Conservation (phyloP, 2,329 filamentous ascomycete genomes). For the Diaporthe ilicicola region DNA sequence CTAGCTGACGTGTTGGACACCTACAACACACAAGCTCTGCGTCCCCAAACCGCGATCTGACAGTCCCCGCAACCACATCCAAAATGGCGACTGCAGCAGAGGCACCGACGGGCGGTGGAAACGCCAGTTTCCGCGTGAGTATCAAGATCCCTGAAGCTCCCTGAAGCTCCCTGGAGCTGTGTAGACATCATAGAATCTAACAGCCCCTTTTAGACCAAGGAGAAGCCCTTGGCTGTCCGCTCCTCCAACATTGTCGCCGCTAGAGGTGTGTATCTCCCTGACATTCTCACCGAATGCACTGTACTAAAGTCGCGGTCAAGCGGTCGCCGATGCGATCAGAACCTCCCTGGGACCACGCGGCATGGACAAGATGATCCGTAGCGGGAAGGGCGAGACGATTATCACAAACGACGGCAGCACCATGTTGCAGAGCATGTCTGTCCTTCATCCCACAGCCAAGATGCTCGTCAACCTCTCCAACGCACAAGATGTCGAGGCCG, state of each 20-base stretch:
- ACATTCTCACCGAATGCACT: neutral
- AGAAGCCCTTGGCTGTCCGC: conserved; percentile 97
- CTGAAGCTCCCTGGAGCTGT: conserved; percentile 19
- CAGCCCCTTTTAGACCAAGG: conserved; percentile 72
- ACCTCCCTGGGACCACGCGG: conserved; percentile 95
- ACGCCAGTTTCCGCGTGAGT: conserved; percentile 64
- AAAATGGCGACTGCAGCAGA: conserved; percentile 55
- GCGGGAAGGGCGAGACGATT: conserved; percentile 94
- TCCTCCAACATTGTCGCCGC: conserved; percentile 97
- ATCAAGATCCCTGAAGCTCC: conserved; percentile 30
- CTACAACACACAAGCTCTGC: conserved; percentile 20
- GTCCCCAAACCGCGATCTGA: conserved; percentile 30
- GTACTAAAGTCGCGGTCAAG: conserved; percentile 53
- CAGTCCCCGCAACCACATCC: conserved; percentile 17
- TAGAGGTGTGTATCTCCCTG: conserved; percentile 68
- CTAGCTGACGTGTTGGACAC: conserved; percentile 5
- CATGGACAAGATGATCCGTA: conserved; percentile 99
- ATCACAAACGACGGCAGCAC: conserved; percentile 99
- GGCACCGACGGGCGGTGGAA: conserved; percentile 52
- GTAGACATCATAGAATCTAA: conserved; percentile 43
- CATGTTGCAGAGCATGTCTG: conserved; percentile 98
- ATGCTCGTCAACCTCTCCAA: conserved; percentile 98
- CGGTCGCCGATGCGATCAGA: conserved; percentile 96
- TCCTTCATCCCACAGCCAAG: conserved; percentile 99
- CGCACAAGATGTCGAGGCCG: conserved; percentile 97